Base-by-base conservation (phyloP, 345 rosid species). In the Lepidium didymum region DNA sequence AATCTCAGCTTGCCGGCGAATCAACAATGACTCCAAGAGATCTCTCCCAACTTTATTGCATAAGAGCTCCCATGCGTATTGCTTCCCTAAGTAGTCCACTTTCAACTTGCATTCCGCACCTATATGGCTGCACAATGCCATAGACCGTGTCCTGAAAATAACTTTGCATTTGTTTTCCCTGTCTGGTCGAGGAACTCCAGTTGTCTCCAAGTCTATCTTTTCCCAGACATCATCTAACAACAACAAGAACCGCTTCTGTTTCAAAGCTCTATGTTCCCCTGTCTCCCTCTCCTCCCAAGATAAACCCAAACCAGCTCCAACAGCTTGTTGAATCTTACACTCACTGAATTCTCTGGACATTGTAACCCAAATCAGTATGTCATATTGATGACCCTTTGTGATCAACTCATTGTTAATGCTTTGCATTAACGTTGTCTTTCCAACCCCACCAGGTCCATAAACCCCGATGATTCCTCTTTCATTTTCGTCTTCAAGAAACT, bases 191-290 rank as follows among this genome's bases (percentile, higher is more conserved):
- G 86, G 86, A 61, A 82, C 47, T 10, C 85, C 83, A 0, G 81
- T 62, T 1, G 55, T 61, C 18, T 68, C 60, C 49, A 82, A 78
- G 64, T 79, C 76, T 58, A 82, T 61, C 68, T 75, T 71, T 62
- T 82, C 73, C 85, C 85, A 81, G 18, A 71, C 62, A 76, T 81
- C 85, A 64, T 81, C 85, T 8, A 81, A 55, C 19, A 77, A 68
- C 27, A 79, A 77, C 51, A 77, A 67, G 47, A 77, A 79, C 50
- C 59, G 75, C 45, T 56, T 76, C 64, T 56, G 65, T 36, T 33
- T 70, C 68, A 81, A 62, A 9, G 83, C 78, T 68, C 81, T 75
- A 8, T 72, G 41, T 9, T 77, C 81, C 12, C 59, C 79, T 9
- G 70, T 56, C 41, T 71, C 75, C 36, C 35, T 78, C 16, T 68